A percentile compares a stretch with the other conserved stretches of the same genome.
These are phyloP conservation scores for Colletotrichum somersetense DNA, from an alignment of 2,329 filamentous ascomycete genomes.

Conservation along the genomic window DNA sequence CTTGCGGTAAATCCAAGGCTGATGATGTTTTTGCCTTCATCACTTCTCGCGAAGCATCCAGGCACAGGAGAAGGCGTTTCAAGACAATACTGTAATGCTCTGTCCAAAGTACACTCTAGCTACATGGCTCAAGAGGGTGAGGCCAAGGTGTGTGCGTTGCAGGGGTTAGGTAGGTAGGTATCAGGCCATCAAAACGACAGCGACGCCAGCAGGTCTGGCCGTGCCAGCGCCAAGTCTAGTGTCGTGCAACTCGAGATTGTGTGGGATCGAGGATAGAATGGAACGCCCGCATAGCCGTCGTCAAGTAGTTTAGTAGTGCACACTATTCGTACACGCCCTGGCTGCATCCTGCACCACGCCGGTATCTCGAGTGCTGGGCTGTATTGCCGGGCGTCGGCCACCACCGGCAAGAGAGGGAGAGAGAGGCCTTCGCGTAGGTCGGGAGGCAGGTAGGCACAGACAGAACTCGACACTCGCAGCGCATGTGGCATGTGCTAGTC, in stretches of 20 bases:
- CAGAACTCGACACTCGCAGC: background rate
- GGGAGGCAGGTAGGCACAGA: background rate
- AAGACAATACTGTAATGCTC: background rate
- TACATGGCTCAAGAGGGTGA: slow-evolving; percentile 12
- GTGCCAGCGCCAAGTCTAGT: slow-evolving; percentile 25
- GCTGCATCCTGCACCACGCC: slow-evolving; percentile 6
- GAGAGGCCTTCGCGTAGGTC: background rate
- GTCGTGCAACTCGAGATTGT: slow-evolving; percentile 10
- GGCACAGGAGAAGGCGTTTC: background rate
- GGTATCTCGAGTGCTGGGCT: slow-evolving; percentile 16
- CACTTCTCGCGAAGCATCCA: slow-evolving; percentile 1
- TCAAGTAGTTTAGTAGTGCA: background rate
- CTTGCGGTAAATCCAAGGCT: background rate
- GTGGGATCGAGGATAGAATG: background rate
- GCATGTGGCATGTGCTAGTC: background rate
- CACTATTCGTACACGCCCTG: background rate
- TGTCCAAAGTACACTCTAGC: background rate
- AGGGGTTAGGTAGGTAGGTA: background rate
- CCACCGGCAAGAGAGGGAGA: background rate
- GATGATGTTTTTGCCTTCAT: background rate
- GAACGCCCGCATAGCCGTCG: slow-evolving; percentile 16
- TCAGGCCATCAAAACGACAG: slow-evolving; percentile 24
- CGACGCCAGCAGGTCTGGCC: slow-evolving; percentile 15
- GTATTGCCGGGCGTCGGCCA: slow-evolving; percentile 11
- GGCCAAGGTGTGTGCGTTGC: slow-evolving; percentile 1